A percentile compares a stretch with the other conserved stretches of the same genome.
Conservation (phyloP, 2,329 filamentous ascomycete genomes). For the Paraconiothyrium sp. region DNA sequence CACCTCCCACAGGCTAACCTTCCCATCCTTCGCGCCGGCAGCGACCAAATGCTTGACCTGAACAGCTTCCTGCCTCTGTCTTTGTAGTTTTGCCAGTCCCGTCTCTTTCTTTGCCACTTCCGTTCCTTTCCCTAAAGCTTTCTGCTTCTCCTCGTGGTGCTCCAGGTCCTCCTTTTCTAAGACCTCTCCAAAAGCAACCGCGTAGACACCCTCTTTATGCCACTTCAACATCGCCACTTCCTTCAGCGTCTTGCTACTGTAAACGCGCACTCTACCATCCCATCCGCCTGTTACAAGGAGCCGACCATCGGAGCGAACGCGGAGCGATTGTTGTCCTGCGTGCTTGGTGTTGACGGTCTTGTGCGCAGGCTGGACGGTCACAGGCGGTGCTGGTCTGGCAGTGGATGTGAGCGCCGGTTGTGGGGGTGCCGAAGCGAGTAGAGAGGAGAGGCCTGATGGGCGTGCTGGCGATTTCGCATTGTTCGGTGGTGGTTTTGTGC, state of each 20-base stretch:
- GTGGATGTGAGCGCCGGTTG: conserved; percentile 19
- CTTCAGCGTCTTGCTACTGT: conserved; percentile 80
- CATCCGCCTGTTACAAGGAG: conserved; percentile 92
- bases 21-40: conserved; percentile 92
- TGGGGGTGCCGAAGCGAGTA: conserved; percentile 30
- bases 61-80: conserved; percentile 61
- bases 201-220: conserved; percentile 89
- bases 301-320: conserved; percentile 79
- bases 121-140: neutral
- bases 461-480: conserved; percentile 3
- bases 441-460: conserved; percentile 34
- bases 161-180: conserved; percentile 23
- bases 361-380: conserved; percentile 56
- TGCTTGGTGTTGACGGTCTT: conserved; percentile 81
- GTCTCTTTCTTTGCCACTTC: conserved; percentile 22
- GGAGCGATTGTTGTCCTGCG: conserved; percentile 84
- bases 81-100: conserved; percentile 36
- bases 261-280: conserved; percentile 85
- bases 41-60: conserved; percentile 86
- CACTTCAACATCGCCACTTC: conserved; percentile 93
- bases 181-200: conserved; percentile 73
- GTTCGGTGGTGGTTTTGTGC: conserved; percentile 21
- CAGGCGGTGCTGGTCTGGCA: conserved; percentile 9
- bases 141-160: neutral
- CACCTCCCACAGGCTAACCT: conserved; percentile 94